Evolutionary conservation across 768 basidiomycete genomes (phyloP).

Genomic region (Suillus fuscotomentosus): DNA sequence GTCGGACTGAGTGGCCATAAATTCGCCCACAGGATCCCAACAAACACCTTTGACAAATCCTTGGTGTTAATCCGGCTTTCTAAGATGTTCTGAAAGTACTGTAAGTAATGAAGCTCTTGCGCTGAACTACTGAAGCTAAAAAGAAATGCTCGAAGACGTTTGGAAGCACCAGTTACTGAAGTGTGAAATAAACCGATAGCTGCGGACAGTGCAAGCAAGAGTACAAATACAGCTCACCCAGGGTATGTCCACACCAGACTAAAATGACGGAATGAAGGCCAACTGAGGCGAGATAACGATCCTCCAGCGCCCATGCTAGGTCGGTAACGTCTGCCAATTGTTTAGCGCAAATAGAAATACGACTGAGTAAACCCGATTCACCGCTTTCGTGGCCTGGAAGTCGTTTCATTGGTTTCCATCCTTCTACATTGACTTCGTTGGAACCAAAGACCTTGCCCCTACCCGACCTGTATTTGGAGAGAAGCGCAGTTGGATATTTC

Average conservation of each 20-base stretch:
- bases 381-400: constrained; percentile 95
- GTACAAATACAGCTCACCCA: constrained; percentile 51
- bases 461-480: constrained; percentile 51
- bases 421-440: constrained; percentile 94
- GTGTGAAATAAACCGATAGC: neutral
- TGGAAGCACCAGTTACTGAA: neutral
- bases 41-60: constrained; percentile 99
- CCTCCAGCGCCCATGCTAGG: constrained; percentile 92
- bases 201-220: neutral
- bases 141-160: neutral
- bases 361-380: constrained; percentile 33
- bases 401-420: constrained; percentile 92
- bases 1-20: constrained; percentile 95
- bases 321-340: constrained; percentile 79
- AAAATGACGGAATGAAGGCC: constrained; percentile 89
- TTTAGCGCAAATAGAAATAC: constrained; percentile 6
- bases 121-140: neutral
- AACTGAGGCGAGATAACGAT: constrained; percentile 89
- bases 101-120: neutral
- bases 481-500: constrained; percentile 7
- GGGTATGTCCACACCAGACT: constrained; percentile 91
- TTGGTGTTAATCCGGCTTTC: constrained; percentile 84
- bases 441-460: constrained; percentile 91
- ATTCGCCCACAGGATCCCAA: constrained; percentile 98
- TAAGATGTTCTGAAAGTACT: constrained; percentile 62